Conservation (phyloP, 331 rosid species). For the Prunus yedoensis region DNA sequence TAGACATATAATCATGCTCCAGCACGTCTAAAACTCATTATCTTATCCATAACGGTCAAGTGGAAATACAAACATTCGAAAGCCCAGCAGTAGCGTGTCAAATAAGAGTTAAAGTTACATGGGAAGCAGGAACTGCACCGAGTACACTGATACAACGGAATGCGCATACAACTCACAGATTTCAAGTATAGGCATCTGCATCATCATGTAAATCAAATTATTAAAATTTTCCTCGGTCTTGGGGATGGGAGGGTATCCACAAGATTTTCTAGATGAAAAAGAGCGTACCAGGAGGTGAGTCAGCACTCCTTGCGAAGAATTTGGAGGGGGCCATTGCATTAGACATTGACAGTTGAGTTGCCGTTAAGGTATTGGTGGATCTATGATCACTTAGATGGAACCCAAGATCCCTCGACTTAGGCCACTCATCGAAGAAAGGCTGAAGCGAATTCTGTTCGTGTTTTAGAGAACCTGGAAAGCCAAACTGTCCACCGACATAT, state of each 20-base stretch:
- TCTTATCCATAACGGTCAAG: not conserved
- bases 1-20: not conserved
- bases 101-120: not conserved
- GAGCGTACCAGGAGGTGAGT: conserved; percentile 55
- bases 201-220: conserved; percentile 9
- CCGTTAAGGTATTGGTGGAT: conserved; percentile 55
- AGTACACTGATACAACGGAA: not conserved
- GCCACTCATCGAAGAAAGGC: conserved; percentile 64
- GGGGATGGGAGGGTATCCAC: not conserved
- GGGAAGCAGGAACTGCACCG: not conserved
- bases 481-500: conserved; percentile 46
- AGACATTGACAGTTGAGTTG: conserved; percentile 69
- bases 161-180: conserved; percentile 1
- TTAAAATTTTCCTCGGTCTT: not conserved
- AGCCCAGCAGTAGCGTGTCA: not conserved
- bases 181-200: conserved; percentile 27
- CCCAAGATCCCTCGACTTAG: conserved; percentile 52
- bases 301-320: conserved; percentile 53
- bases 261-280: not conserved
- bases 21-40: not conserved
- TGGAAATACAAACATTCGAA: conserved; percentile 5
- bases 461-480: conserved; percentile 45
- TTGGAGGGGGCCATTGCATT: conserved; percentile 58
- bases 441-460: conserved; percentile 53
- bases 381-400: conserved; percentile 55